phyloP scores from a whole-genome alignment of 2,329 filamentous ascomycete genomes.

The Verticillium isaacii region DNA sequence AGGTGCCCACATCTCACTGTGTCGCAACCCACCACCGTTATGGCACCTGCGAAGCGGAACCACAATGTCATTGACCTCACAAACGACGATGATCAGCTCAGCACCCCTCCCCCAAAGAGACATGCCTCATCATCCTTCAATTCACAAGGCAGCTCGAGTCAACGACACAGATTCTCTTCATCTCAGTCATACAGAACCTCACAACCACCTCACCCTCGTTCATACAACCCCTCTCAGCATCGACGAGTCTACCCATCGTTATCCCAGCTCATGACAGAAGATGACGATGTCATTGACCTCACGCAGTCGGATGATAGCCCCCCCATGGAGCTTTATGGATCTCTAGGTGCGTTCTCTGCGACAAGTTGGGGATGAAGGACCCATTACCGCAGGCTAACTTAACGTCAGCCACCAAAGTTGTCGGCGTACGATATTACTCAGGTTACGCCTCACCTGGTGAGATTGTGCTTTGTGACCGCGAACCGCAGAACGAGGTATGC shows the following conservation, averaged over 20 bases:
- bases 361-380: not conserved
- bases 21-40: not conserved
- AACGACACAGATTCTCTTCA: not conserved
- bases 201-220: not conserved
- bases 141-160: not conserved
- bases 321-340: constrained; percentile 41
- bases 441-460: constrained; percentile 60
- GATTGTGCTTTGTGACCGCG: constrained; percentile 56
- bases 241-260: constrained; percentile 15
- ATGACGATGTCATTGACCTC: constrained; percentile 35
- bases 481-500: constrained; percentile 56
- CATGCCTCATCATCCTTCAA: not conserved
- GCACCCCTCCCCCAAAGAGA: not conserved
- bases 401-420: constrained; percentile 39
- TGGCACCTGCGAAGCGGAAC: constrained; percentile 26
- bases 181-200: not conserved
- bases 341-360: constrained; percentile 27
- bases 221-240: constrained; percentile 23
- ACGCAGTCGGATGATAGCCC: constrained; percentile 38
- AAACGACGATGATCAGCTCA: not conserved
- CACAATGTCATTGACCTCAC: constrained; percentile 33
- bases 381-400: not conserved
- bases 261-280: constrained; percentile 20
- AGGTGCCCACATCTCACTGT: too few relatives aligned
- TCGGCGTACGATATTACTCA: constrained; percentile 54